A percentile compares a stretch with the other conserved stretches of the same genome.
These are phyloP conservation scores for Rugonectria rugulosa DNA, from an alignment of 2,329 filamentous ascomycete species.

Conservation along the genomic window DNA sequence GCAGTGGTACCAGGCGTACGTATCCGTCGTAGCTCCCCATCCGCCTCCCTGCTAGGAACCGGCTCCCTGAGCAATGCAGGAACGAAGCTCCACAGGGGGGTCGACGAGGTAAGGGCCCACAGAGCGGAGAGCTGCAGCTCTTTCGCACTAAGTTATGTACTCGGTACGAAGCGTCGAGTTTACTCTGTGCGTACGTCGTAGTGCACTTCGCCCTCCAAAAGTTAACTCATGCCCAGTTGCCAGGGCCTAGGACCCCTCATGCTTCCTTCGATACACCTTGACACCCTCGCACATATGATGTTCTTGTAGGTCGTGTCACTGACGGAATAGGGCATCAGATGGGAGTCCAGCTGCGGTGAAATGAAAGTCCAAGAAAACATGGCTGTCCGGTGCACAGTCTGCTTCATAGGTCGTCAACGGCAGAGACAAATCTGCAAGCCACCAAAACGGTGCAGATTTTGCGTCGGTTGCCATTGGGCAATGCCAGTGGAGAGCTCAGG, in stretches of 20 bases:
- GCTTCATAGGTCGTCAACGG: too few species aligned
- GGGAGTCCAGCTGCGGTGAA: too few species aligned
- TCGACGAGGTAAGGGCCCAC: slow-evolving; percentile 28
- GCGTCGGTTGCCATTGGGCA: slow-evolving; percentile 18
- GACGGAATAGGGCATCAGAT: too few species aligned
- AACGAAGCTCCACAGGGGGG: slow-evolving; percentile 36
- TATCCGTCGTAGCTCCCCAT: slow-evolving; percentile 18
- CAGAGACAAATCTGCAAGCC: slow-evolving; percentile 7
- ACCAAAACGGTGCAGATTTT: slow-evolving; percentile 2
- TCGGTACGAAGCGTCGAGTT: slow-evolving; percentile 4
- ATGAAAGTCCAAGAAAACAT: slow-evolving; percentile 7
- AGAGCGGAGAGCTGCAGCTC: slow-evolving; percentile 15
- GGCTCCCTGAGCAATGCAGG: slow-evolving; percentile 39
- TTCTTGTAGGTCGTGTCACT: too few species aligned
- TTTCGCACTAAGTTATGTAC: too few species aligned
- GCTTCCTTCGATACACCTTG: too few species aligned
- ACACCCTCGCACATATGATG: too few species aligned
- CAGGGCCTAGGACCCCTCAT: too few species aligned
- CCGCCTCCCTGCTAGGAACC: slow-evolving; percentile 24
- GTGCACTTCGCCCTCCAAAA: too few species aligned
- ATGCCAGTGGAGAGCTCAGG: slow-evolving; percentile 23
- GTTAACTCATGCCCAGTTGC: too few species aligned
- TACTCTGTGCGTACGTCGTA: too few species aligned
- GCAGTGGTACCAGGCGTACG: slow-evolving; percentile 26
- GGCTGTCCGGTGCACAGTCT: too few species aligned